Evolutionary conservation across 352 stramenopile genomes (phyloP).

Genomic region (Phytopythium mirpurense): DNA sequence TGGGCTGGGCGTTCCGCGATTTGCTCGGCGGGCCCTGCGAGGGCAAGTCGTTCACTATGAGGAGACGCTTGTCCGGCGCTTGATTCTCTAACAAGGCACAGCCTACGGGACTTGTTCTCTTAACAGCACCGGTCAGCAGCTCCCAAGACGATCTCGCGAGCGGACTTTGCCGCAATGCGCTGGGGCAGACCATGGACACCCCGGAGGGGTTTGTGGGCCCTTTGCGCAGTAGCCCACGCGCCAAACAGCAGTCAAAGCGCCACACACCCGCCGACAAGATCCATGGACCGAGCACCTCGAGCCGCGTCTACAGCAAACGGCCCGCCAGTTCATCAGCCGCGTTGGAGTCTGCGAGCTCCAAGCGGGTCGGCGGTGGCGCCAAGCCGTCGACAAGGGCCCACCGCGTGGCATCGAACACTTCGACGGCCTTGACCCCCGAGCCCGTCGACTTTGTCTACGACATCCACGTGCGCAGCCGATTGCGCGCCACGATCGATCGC

Average conservation of each 20-base stretch:
- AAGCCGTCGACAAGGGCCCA: background rate
- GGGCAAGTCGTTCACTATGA: conserved; percentile 8
- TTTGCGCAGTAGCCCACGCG: background rate
- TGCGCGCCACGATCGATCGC: conserved; percentile 54
- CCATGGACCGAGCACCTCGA: conserved; percentile 2
- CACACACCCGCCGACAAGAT: conserved; percentile 14
- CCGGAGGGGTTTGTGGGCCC: conserved; percentile 43
- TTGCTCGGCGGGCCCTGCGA: conserved; percentile 8
- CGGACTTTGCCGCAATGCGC: conserved; percentile 29
- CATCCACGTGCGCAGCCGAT: conserved; percentile 33
- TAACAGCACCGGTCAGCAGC: background rate
- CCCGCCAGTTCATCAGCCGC: conserved; percentile 11
- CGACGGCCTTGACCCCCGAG: conserved; percentile 1
- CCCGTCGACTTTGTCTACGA: conserved; percentile 75
- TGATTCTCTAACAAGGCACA: background rate
- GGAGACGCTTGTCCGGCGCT: no score
- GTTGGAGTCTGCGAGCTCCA: conserved; percentile 1
- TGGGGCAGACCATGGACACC: conserved; percentile 26
- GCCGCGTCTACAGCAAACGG: conserved; percentile 28
- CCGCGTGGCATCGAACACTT: background rate
- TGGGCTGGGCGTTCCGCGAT: conserved; percentile 57
- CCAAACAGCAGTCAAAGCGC: conserved; percentile 7
- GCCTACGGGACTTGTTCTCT: no score
- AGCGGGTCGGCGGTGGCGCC: background rate
- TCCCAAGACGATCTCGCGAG: conserved; percentile 5